These are phyloP conservation scores for Balansia obtecta DNA, from an alignment of 2,329 filamentous ascomycete genomes.

Conservation along the genomic window DNA sequence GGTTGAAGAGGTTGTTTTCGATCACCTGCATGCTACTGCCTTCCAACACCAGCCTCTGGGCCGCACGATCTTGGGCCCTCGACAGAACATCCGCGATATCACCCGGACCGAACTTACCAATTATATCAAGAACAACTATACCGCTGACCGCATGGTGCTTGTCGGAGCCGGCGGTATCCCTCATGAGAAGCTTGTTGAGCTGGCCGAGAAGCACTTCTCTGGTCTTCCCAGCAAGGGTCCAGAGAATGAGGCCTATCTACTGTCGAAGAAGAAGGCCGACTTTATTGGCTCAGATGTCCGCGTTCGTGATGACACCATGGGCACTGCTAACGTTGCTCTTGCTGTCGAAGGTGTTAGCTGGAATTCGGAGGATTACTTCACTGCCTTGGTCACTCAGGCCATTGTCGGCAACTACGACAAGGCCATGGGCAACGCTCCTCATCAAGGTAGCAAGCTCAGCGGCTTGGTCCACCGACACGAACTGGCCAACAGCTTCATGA, in stretches of 20 bases:
- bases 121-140: slow-evolving; percentile 99
- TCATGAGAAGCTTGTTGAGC: slow-evolving; percentile 85
- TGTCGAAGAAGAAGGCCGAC: slow-evolving; percentile 79
- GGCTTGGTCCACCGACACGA: slow-evolving; percentile 87
- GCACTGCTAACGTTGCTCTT: slow-evolving; percentile 93
- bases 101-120: slow-evolving; percentile 77
- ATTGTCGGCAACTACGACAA: slow-evolving; percentile 99
- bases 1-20: slow-evolving; percentile 97
- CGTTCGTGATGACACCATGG: slow-evolving; percentile 90
- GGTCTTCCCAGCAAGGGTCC: slow-evolving; percentile 63
- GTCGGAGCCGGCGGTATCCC: slow-evolving; percentile 90
- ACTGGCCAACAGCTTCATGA: slow-evolving; percentile 99
- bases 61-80: slow-evolving; percentile 93
- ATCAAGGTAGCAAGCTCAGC: slow-evolving; percentile 97
- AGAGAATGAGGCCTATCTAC: slow-evolving; percentile 59
- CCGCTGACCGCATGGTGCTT: slow-evolving; percentile 97
- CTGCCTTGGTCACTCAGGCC: slow-evolving; percentile 90
- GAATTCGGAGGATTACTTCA: slow-evolving; percentile 99
- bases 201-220: slow-evolving; percentile 93
- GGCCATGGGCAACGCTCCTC: slow-evolving; percentile 92
- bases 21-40: slow-evolving; percentile 95
- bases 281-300: slow-evolving; percentile 95
- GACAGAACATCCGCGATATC: slow-evolving; percentile 97
- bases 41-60: slow-evolving; percentile 94
- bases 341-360: slow-evolving; percentile 99